Percentiles rank a stretch among this genome's conserved stretches.
These are phyloP conservation scores for Penicillium ochrochloron DNA, from an alignment of 495 filamentous ascomycete species.

Conservation along the genomic window DNA sequence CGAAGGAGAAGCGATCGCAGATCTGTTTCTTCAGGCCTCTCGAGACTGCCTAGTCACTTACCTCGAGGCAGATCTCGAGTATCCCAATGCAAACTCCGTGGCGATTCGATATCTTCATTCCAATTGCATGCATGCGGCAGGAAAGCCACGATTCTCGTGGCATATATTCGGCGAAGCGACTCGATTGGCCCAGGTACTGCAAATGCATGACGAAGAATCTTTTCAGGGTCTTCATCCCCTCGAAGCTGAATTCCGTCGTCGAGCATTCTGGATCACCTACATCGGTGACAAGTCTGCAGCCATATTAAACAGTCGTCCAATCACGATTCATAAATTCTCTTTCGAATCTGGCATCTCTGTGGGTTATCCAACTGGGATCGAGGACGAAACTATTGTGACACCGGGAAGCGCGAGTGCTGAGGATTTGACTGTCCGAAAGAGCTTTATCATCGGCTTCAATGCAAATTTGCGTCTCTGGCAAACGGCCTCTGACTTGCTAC, in stretches of 20 bases:
- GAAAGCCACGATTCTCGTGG: constrained; percentile 36
- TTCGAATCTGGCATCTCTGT: constrained; percentile 35
- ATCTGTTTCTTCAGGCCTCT: constrained; percentile 28
- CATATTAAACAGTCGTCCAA: constrained; percentile 34
- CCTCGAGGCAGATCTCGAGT: constrained; percentile 36
- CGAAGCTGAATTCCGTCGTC: constrained; percentile 34
- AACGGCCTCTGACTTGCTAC: constrained; percentile 26
- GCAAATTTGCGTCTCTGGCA: constrained; percentile 31
- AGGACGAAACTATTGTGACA: constrained; percentile 18
- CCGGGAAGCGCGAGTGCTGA: constrained; percentile 20
- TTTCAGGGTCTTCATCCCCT: constrained; percentile 25
- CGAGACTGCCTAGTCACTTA: constrained; percentile 25
- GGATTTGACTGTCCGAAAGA: constrained; percentile 13
- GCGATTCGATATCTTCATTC: constrained; percentile 38
- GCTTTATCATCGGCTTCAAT: constrained; percentile 29
- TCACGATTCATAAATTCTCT: constrained; percentile 35
- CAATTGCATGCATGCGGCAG: constrained; percentile 36
- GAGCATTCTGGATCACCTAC: constrained; percentile 38
- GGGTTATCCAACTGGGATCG: constrained; percentile 30
- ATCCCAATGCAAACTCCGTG: constrained; percentile 33
- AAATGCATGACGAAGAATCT: constrained; percentile 36
- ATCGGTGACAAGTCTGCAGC: constrained; percentile 39
- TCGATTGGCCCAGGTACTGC: constrained; percentile 35
- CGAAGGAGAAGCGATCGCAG: constrained; percentile 26
- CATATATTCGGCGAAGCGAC: constrained; percentile 38